Conservation (phyloP, 2,329 filamentous ascomycete species). For the Mariannaea sp. region DNA sequence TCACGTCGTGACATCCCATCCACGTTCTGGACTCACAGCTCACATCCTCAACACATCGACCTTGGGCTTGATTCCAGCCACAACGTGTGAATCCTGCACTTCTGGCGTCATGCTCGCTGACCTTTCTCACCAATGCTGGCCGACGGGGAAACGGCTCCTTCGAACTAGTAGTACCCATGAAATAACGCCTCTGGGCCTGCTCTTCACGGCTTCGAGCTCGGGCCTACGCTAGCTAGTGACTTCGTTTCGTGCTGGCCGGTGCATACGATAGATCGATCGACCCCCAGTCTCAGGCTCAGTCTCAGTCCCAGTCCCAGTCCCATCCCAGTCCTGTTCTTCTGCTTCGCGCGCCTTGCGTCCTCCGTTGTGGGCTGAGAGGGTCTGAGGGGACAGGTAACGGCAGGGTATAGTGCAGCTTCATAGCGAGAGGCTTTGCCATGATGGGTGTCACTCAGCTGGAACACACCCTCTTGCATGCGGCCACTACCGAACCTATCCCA, state of each 20-base stretch:
- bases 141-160: constrained; percentile 2
- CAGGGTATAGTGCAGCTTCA: background rate
- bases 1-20: constrained; percentile 16
- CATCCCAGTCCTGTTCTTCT: background rate
- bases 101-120: constrained; percentile 4
- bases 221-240: background rate
- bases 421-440: background rate
- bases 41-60: constrained; percentile 15
- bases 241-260: background rate
- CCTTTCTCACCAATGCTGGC: background rate
- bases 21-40: constrained; percentile 32
- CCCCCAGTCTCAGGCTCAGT: background rate
- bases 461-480: background rate
- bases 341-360: constrained; percentile 3
- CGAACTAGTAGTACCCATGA: background rate
- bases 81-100: constrained; percentile 8
- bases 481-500: constrained; percentile 16
- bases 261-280: constrained; percentile 9
- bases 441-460: background rate
- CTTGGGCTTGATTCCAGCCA: constrained; percentile 6
- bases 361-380: background rate
- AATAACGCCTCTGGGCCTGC: background rate
- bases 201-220: constrained; percentile 5
- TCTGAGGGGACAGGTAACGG: no score
- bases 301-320: background rate